Evolutionary conservation across 1,284 basidiomycete species (phyloP), one percentile per base, ranked within the genome.

Genomic region (Austropuccinia psidii): DNA sequence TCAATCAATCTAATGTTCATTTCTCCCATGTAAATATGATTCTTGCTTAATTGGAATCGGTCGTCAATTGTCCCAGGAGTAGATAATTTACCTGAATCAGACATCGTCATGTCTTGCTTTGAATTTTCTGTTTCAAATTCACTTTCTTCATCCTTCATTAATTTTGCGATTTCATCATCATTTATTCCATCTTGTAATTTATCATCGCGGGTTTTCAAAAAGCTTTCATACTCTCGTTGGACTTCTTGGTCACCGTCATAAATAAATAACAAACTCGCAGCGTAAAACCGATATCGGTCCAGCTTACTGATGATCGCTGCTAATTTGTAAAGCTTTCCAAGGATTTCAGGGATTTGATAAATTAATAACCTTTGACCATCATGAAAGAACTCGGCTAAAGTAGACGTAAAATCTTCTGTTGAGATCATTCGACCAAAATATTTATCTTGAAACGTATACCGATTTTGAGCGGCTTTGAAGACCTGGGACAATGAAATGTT

Each of bases 1-100:
- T 99, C 95, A 75, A 99, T 96, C 73, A 99, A 88, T 33, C 94
- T 90, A 76, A 98, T 90, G 78, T 91, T 93, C 74, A 98, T 87
- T 81, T 96, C 93, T 49, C 96, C 65, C 35, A 15, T n/a, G n/a
- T n/a, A n/a, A n/a, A n/a, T n/a, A n/a, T n/a, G n/a, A n/a, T n/a
- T n/a, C n/a, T n/a, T n/a, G n/a, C n/a, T n/a, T n/a, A n/a, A n/a
- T n/a, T n/a, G n/a, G n/a, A n/a, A n/a, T n/a, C n/a, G n/a, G n/a
- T n/a, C n/a, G n/a, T n/a, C n/a, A n/a, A n/a, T n/a, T n/a, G n/a
- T n/a, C n/a, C n/a, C n/a, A n/a, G n/a, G n/a, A n/a, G n/a, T n/a
- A n/a, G n/a, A n/a, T n/a, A n/a, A n/a, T n/a, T n/a, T n/a, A n/a
- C n/a, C n/a, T n/a, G n/a, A 67, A 55, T 61, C 70, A 37, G 15